Evolutionary conservation across 345 rosid species (phyloP).

Genomic region (Rhodamnia argentea): DNA sequence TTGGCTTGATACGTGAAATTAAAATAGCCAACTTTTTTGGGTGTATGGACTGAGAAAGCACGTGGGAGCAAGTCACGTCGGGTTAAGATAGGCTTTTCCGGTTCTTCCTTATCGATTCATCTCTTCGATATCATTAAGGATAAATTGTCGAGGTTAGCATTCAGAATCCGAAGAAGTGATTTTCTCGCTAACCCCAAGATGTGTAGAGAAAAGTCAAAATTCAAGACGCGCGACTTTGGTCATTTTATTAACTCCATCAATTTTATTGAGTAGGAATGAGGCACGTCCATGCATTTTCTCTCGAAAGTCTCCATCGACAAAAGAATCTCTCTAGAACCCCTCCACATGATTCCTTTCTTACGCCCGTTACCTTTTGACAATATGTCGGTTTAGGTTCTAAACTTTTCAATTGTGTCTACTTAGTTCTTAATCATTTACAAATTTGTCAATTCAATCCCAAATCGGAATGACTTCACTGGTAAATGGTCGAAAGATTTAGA

Average conservation of each 20-base stretch:
- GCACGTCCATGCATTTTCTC: too few relatives aligned
- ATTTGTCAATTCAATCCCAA: too few relatives aligned
- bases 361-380: too few relatives aligned
- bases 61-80: background rate
- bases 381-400: too few relatives aligned
- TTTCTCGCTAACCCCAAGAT: background rate
- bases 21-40: background rate
- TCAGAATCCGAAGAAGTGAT: background rate
- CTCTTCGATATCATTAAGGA: background rate
- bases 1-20: background rate
- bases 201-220: background rate
- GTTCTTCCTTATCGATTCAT: background rate
- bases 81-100: background rate
- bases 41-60: background rate
- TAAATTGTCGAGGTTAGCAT: background rate
- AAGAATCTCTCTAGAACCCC: background rate
- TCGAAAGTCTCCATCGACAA: background rate
- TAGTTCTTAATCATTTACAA: too few relatives aligned
- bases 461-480: too few relatives aligned
- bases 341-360: background rate
- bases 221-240: fast-evolving
- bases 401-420: too few relatives aligned
- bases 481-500: too few relatives aligned
- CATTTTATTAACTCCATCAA: fast-evolving
- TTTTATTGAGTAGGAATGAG: fast-evolving